phyloP scores from a whole-genome alignment of 1,284 basidiomycete genomes.

The Ceratobasidium papillatum region DNA sequence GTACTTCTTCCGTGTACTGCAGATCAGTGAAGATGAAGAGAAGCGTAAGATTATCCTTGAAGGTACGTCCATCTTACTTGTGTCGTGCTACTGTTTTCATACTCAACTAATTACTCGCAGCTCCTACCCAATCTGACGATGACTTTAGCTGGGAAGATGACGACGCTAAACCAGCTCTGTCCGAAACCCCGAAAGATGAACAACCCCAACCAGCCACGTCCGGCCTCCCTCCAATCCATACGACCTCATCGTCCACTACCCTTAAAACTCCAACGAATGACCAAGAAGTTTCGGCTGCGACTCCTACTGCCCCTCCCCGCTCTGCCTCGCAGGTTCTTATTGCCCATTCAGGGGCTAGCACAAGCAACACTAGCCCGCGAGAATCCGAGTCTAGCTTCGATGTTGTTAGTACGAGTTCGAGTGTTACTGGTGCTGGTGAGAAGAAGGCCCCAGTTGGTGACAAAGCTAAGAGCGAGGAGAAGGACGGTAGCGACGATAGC shows the following conservation, averaged over 20 bases:
- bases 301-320: slow-evolving; percentile 25
- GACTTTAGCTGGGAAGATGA: slow-evolving; percentile 46
- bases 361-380: slow-evolving; percentile 43
- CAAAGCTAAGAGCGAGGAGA: slow-evolving; percentile 20
- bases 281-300: slow-evolving; percentile 5
- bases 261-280: slow-evolving; percentile 31
- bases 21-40: slow-evolving; percentile 84
- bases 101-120: slow-evolving; percentile 16
- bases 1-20: slow-evolving; percentile 90
- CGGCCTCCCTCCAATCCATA: slow-evolving; percentile 29
- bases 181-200: background rate
- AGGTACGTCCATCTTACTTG: slow-evolving; percentile 58
- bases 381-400: slow-evolving; percentile 44
- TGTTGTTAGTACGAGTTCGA: slow-evolving; percentile 39
- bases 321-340: slow-evolving; percentile 30
- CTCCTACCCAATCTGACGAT: slow-evolving; percentile 43
- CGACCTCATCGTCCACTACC: slow-evolving; percentile 21
- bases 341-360: slow-evolving; percentile 32
- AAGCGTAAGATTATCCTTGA: slow-evolving; percentile 82
- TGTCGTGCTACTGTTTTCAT: background rate
- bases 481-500: slow-evolving; percentile 38
- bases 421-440: slow-evolving; percentile 20
- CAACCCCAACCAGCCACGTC: background rate
- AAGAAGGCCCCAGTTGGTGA: slow-evolving; percentile 14
- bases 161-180: slow-evolving; percentile 39